phyloP scores from a whole-genome alignment of 2,329 filamentous ascomycete species.

The Trichophyton mentagrophytes region DNA sequence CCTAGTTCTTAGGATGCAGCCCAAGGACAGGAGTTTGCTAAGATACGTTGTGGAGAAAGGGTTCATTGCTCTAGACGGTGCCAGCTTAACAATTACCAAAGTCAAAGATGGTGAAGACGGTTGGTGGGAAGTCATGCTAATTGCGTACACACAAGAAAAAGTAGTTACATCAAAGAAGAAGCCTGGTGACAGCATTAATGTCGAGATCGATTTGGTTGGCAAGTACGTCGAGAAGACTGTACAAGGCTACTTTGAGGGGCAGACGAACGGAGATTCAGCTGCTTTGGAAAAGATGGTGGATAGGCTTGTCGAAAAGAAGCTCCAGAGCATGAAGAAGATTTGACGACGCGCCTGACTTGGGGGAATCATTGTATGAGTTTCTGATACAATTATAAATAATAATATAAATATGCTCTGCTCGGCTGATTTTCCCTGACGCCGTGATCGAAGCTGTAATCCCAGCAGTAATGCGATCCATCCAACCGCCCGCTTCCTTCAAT shows the following conservation, averaged over 20 bases:
- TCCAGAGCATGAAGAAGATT: slow-evolving; percentile 20
- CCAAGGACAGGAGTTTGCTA: slow-evolving; percentile 55
- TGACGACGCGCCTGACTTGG: not conserved
- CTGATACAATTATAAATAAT: not conserved
- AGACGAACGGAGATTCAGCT: slow-evolving; percentile 30
- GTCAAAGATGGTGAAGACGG: slow-evolving; percentile 69
- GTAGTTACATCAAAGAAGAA: slow-evolving; percentile 71
- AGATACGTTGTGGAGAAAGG: slow-evolving; percentile 93
- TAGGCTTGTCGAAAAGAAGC: slow-evolving; percentile 59
- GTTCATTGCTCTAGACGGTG: slow-evolving; percentile 85
- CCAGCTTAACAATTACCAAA: slow-evolving; percentile 80
- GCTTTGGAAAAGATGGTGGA: slow-evolving; percentile 60
- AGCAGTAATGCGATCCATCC: not conserved
- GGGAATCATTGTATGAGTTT: not conserved
- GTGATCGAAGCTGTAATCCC: not conserved
- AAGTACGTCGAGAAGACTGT: slow-evolving; percentile 64
- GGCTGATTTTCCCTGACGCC: not conserved
- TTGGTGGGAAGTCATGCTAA: slow-evolving; percentile 93
- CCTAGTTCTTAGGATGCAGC: slow-evolving; percentile 69
- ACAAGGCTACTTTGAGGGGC: slow-evolving; percentile 54
- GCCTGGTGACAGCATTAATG: slow-evolving; percentile 69
- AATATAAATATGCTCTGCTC: not conserved
- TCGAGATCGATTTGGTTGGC: slow-evolving; percentile 80
- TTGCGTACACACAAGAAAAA: slow-evolving; percentile 88
- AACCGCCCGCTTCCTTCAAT: not conserved